Evolutionary conservation across 1,139 yeast species (phyloP), one percentile per base, ranked within the genome.

Genomic region (Blastobotrys malaysiensis): DNA sequence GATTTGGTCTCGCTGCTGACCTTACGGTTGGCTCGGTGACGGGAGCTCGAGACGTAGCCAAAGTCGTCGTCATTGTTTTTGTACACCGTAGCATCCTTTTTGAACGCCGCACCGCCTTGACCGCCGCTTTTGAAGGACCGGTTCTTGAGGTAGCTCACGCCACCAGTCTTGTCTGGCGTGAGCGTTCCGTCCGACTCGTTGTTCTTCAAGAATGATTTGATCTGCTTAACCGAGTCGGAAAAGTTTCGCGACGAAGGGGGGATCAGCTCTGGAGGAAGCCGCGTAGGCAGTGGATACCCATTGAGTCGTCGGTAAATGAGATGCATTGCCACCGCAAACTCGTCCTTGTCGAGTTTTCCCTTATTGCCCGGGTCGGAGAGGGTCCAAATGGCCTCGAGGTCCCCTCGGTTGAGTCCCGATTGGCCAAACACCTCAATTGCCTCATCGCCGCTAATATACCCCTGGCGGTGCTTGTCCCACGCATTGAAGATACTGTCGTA

Each of bases 261-360:
- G 54, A 89, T 73, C 43, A 87, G 86, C 61, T 78, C 86, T 1
- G 77, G 74, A 1, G 78, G 78, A 19, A 75, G 65, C 14, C 71
- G 60, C n/a, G 83, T 80, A 1, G 99, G 99, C 61, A 93, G 77
- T 9, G 80, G 82, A 50, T 79, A 80, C 27, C 98, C 98, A 6
- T 88, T 80, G 59, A 90, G 77, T 60, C 82, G 83, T 70, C 86
- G 85, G 69, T 90, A 95, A 43, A 95, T 95, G 65, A 95, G 79
- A 69, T 86, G 95, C 86, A 93, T 86, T 5, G 99, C 98, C 63
- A 93, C 93, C 1, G 96, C 84, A 70, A 93, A 93, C 70, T 93
- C 99, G 63, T 84, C 80, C 63, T 81, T 82, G 52, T 89, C 80
- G 63, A 93, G 88, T 52, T 79, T 80, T 16, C 97, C 98, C 52